Percentiles rank a stretch among this genome's conserved stretches.
Conservation (phyloP, 2,329 filamentous ascomycete genomes). For the Hypoxylon sp. region DNA sequence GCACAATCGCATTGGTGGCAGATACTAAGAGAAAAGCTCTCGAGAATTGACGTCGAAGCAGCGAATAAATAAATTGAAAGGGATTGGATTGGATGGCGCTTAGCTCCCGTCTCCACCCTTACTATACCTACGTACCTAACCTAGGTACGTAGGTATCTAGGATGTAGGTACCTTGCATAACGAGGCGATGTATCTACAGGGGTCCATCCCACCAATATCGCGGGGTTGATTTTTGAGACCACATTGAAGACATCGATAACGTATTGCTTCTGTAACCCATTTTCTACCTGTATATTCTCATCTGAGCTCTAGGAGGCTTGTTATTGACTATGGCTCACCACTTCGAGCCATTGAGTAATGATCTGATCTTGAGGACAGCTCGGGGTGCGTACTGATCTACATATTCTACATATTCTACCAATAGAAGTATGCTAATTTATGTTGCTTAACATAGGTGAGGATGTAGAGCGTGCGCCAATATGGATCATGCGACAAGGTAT, state of each 20-base stretch:
- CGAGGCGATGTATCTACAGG: constrained; percentile 16
- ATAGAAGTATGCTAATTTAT: constrained; percentile 39
- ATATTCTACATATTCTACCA: constrained; percentile 32
- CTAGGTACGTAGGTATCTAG: background rate
- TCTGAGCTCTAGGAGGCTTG: background rate
- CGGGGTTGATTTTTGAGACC: constrained; percentile 30
- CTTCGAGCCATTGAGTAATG: constrained; percentile 91
- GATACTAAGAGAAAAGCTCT: constrained; percentile 1
- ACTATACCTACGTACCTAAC: background rate
- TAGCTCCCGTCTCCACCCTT: background rate
- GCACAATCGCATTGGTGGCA: background rate
- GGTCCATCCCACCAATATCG: constrained; percentile 41
- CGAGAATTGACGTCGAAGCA: constrained; percentile 26
- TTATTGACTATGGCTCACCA: constrained; percentile 70
- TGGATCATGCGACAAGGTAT: constrained; percentile 99
- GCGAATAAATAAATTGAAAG: constrained; percentile 27
- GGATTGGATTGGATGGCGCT: constrained; percentile 18
- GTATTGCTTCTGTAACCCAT: background rate
- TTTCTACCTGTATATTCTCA: background rate
- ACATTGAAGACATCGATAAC: background rate
- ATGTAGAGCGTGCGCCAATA: constrained; percentile 91
- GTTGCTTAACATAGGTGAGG: constrained; percentile 71
- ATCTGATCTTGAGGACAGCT: constrained; percentile 89
- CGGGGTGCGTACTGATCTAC: constrained; percentile 71
- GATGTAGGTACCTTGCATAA: constrained; percentile 8